Evolutionary conservation across 495 filamentous ascomycete genomes (phyloP).

Genomic region (Hypoxylon perforatum): DNA sequence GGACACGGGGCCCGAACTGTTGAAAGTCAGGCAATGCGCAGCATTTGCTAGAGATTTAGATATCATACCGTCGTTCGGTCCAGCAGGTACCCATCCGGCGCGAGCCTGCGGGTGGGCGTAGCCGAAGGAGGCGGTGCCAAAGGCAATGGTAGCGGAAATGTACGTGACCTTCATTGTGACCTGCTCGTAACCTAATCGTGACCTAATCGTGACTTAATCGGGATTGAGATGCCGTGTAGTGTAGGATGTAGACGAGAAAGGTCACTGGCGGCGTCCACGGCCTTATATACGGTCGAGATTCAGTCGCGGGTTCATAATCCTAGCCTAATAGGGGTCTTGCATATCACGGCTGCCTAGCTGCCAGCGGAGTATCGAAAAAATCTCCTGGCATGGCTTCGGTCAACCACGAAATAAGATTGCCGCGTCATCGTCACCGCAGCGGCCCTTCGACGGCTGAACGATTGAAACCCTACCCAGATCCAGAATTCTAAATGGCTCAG

Average conservation of each 20-base stretch:
- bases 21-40: constrained; percentile 19
- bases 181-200: background rate
- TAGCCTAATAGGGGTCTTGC: background rate
- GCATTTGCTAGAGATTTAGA: constrained; percentile 25
- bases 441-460: no score
- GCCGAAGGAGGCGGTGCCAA: constrained; percentile 18
- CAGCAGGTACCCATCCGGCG: constrained; percentile 20
- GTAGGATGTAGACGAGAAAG: no score
- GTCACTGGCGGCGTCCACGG: no score
- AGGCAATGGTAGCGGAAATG: constrained; percentile 19
- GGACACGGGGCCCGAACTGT: constrained; percentile 52
- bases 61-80: constrained; percentile 35
- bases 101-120: constrained; percentile 1
- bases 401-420: background rate
- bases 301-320: no score
- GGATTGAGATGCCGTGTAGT: background rate
- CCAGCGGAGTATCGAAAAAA: background rate
- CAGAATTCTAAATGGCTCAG: no score
- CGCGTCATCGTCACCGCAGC: constrained; percentile 1
- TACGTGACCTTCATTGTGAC: constrained; percentile 35
- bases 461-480: no score
- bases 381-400: background rate
- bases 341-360: background rate
- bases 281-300: no score
- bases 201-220: background rate